Evolutionary conservation across 2,329 filamentous ascomycete species (phyloP).

Genomic region (Pestalotiopsis sp.): DNA sequence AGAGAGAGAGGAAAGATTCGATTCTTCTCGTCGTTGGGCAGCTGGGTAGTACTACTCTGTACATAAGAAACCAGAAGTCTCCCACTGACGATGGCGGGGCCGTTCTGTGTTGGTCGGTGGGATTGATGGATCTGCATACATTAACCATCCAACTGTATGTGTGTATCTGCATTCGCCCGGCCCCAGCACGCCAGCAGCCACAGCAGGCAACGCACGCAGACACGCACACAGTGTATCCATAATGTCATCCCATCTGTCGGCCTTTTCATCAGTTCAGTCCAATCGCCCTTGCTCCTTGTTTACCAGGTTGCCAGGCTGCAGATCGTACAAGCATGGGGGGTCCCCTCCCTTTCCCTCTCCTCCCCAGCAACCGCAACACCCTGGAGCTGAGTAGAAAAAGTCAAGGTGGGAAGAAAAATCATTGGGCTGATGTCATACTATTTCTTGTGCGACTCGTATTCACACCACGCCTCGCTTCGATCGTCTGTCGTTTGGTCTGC

Average conservation of each 20-base stretch:
- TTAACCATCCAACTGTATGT: not conserved
- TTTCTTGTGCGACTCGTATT: slow-evolving; percentile 1
- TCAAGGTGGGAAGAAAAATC: not conserved
- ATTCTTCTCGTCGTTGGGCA: not conserved
- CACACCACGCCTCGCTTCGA: not conserved
- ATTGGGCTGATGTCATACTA: slow-evolving; percentile 6
- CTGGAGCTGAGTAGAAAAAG: no score
- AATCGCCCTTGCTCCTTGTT: not conserved
- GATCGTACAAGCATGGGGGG: not conserved
- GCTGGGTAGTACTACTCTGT: not conserved
- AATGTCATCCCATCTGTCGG: not conserved
- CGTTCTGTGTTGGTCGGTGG: not conserved
- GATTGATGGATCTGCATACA: not conserved
- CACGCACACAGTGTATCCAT: not conserved
- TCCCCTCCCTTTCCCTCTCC: no score
- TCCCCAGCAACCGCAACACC: no score
- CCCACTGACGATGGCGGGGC: not conserved
- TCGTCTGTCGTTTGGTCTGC: not conserved
- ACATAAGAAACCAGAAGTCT: not conserved
- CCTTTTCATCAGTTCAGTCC: not conserved
- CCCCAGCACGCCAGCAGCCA: not conserved
- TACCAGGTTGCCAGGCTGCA: not conserved
- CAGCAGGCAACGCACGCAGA: not conserved
- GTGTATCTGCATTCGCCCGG: not conserved
- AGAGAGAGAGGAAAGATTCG: not conserved